Evolutionary conservation across 768 basidiomycete species (phyloP).

Genomic region (Termitomyces sp.): DNA sequence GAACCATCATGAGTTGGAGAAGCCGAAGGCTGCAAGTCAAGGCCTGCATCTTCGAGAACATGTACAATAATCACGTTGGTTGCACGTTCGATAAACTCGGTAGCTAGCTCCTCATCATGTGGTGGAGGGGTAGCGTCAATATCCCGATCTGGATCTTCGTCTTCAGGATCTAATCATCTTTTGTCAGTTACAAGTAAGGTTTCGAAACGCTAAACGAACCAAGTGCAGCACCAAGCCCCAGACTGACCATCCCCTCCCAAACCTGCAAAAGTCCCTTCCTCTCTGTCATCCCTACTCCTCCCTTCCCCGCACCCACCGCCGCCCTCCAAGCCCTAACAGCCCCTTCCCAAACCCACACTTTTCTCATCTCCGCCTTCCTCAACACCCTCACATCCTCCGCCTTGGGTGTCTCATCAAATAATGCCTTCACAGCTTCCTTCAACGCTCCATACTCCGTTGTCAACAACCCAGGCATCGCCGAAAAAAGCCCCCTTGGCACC

Average conservation of each 20-base stretch:
- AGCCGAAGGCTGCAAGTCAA: constrained; percentile 30
- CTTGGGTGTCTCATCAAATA: constrained; percentile 49
- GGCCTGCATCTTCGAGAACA: constrained; percentile 39
- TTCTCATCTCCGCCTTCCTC: constrained; percentile 51
- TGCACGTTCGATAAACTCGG: constrained; percentile 33
- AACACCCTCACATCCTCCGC: constrained; percentile 52
- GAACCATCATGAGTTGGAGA: constrained; percentile 3
- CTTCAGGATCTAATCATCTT: constrained; percentile 24
- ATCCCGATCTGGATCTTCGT: constrained; percentile 38
- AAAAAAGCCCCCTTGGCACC: constrained; percentile 49
- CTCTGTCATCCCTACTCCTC: constrained; percentile 6
- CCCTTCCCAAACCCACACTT: constrained; percentile 29
- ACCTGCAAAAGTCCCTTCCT: constrained; percentile 29
- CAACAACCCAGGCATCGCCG: constrained; percentile 49
- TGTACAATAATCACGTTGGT: constrained; percentile 36
- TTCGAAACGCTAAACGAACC: constrained; percentile 24
- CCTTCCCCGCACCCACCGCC: constrained; percentile 5
- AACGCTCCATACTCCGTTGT: constrained; percentile 45
- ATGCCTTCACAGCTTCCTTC: constrained; percentile 38
- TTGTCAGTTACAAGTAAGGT: neutral
- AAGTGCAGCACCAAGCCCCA: constrained; percentile 39
- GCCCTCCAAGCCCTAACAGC: constrained; percentile 13
- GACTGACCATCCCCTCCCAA: constrained; percentile 53
- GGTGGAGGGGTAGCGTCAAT: constrained; percentile 1
- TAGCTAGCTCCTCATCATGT: constrained; percentile 27